Base-by-base conservation (phyloP, 2,329 filamentous ascomycete species). In the Colletotrichum cordylinicola region DNA sequence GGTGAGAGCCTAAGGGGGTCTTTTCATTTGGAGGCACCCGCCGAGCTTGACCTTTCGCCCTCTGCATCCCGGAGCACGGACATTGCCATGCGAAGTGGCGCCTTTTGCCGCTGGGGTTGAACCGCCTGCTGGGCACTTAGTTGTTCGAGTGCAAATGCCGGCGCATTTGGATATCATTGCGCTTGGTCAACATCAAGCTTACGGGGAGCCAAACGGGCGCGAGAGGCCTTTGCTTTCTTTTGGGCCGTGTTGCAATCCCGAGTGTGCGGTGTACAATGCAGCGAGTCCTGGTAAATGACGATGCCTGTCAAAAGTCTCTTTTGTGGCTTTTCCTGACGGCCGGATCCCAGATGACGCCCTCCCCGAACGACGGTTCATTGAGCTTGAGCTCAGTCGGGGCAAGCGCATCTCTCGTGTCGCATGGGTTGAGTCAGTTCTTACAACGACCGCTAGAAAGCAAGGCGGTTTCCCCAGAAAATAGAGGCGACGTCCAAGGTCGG, bases 341-440 rank as follows among this genome's bases (percentile, higher is more conserved):
- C 64, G 73, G 64, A 21, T 65, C 56, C 35, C 24, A 52, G 70
- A 65, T 58, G 33, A 76, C 8, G 15, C 35, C 52, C 33, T 60
- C 64, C 64, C 55, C 70, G 65, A 68, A 69, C 39, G 55, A 48
- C 62, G 69, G 55, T 9, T 52, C 35, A 33, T 29, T 39, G 24
- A 75, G 64, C 43, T 74, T 76, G 70, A 64, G 62, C 65, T 60
- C 52, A 66, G 65, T 55, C 21, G 31, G 67, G 64, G 13, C 29
- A 76, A 61, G 74, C 71, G 65, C 35, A 35, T 33, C 27, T 24
- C 24, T 33, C 43, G n/a, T 64, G 56, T n/a, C 27, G 55, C 33
- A 72, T 31, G 56, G 33, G 48, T 52, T 37, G 29, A 55, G 48
- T 29, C 55, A 33, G 37, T 29, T 43, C 56, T 67, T 56, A 48